Base-by-base conservation (phyloP, 345 rosid species). In the Gossypium longicalyx region DNA sequence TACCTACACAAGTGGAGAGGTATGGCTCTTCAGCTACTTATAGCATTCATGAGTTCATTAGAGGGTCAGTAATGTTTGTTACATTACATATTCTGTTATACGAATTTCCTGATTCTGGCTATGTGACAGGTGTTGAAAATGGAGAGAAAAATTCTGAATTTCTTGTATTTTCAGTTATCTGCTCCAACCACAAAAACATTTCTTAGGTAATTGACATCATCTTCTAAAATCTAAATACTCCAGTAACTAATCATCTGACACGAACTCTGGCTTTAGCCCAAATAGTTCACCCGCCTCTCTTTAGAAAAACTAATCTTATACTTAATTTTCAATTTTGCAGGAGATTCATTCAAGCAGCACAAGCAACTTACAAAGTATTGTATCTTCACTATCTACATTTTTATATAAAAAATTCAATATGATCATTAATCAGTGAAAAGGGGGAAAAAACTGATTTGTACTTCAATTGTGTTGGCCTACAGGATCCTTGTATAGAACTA, bases 281-380 rank as follows among this genome's bases (percentile, higher is more conserved):
- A 57, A 57, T 3, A 25, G 61, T 20, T 57, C 27, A 12, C 15
- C 25, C 23, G 12, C 15, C 4, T 57, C 61, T 20, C 61, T 57
- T 57, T 0, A 4, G 61, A 20, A 12, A 12, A 59, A 59, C 4
- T 25, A 60, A 25, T 60, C 64, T 5, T 12, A 58, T 9, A 58
- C 54, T 47, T 29, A 71, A 23, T 63, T 56, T 76, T 61, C 76
- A 44, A 6, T 77, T 78, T 83, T 64, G 74, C 88, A 95, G 98
- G 91, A 89, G 98, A 83, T 95, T 90, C 76, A 71, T 90, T 80
- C 91, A 78, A 79, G 98, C 96, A 7, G 98, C 98, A 77, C 90
- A 89, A 82, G 84, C 90, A 67, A 87, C 93, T 15, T 78, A 70
- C 63, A 77, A 85, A 97, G 98, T 94, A 77, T 22, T 47, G 49